Evolutionary conservation across 148 eudicot species (phyloP).

Genomic region (Cornus kousa): DNA sequence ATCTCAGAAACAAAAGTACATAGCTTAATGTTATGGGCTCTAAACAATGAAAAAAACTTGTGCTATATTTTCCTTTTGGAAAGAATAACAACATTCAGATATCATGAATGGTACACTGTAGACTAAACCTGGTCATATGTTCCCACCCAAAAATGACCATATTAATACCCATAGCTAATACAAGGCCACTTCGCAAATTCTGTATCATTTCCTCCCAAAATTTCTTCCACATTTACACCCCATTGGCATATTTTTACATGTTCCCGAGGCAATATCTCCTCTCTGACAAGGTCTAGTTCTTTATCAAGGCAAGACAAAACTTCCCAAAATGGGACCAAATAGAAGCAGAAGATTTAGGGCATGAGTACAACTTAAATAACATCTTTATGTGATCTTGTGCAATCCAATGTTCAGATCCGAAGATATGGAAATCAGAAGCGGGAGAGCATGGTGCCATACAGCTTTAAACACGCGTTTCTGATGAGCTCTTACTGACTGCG

Average conservation of each 20-base stretch:
- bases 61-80: background rate
- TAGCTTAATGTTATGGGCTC: background rate
- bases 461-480: slow-evolving; percentile 95
- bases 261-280: background rate
- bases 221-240: background rate
- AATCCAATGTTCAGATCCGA: slow-evolving; percentile 84
- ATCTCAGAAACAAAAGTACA: background rate
- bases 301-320: background rate
- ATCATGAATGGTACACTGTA: background rate
- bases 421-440: slow-evolving; percentile 83
- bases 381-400: slow-evolving; percentile 54
- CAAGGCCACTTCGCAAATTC: background rate
- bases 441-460: slow-evolving; percentile 71
- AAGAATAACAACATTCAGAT: background rate
- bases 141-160: background rate
- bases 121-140: background rate
- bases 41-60: background rate
- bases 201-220: background rate
- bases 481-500: slow-evolving; percentile 84
- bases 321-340: background rate
- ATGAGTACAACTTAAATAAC: background rate
- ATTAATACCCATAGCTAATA: background rate
- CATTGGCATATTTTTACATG: background rate
- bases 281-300: background rate
- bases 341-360: background rate